Evolutionary conservation across 75 land plant species (phyloP).

Genomic region (Isoetes taiwanensis): DNA sequence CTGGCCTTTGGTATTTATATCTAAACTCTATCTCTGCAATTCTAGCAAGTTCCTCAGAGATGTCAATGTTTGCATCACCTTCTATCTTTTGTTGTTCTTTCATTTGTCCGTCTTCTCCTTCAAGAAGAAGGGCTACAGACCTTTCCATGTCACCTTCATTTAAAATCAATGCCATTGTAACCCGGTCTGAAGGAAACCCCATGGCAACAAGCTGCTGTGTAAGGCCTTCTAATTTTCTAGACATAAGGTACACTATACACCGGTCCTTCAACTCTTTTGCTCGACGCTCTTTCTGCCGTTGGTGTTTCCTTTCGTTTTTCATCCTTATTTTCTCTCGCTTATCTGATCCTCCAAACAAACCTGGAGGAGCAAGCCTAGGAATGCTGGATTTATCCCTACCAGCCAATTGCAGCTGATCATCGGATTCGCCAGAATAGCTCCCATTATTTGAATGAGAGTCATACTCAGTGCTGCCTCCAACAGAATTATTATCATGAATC

Average conservation of each 20-base stretch:
- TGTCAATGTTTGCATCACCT: slow-evolving; percentile 59
- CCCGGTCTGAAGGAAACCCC: slow-evolving; percentile 75
- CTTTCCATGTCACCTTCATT: slow-evolving; percentile 79
- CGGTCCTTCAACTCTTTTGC: slow-evolving; percentile 79
- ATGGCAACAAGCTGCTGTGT: slow-evolving; percentile 72
- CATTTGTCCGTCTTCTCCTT: slow-evolving; percentile 36
- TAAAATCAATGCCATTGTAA: slow-evolving; percentile 78
- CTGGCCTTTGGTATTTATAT: slow-evolving; percentile 49
- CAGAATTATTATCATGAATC: slow-evolving; percentile 34
- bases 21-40: slow-evolving; percentile 46
- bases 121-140: slow-evolving; percentile 70
- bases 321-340: slow-evolving; percentile 67
- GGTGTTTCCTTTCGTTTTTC: slow-evolving; percentile 88
- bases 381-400: slow-evolving; percentile 11
- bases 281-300: slow-evolving; percentile 78
- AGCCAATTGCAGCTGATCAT: slow-evolving; percentile 48
- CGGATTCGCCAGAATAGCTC: slow-evolving; percentile 73
- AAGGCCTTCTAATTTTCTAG: slow-evolving; percentile 68
- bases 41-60: slow-evolving; percentile 57
- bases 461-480: slow-evolving; percentile 25
- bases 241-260: slow-evolving; percentile 64
- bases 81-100: slow-evolving; percentile 17
- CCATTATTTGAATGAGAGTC: slow-evolving; percentile 69
- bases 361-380: slow-evolving; percentile 36
- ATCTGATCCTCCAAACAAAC: slow-evolving; percentile 40